Evolutionary conservation across 371 early-diverging fungal species (phyloP), one percentile per base, ranked within the genome.

Genomic region (Mucor lusitanicus): DNA sequence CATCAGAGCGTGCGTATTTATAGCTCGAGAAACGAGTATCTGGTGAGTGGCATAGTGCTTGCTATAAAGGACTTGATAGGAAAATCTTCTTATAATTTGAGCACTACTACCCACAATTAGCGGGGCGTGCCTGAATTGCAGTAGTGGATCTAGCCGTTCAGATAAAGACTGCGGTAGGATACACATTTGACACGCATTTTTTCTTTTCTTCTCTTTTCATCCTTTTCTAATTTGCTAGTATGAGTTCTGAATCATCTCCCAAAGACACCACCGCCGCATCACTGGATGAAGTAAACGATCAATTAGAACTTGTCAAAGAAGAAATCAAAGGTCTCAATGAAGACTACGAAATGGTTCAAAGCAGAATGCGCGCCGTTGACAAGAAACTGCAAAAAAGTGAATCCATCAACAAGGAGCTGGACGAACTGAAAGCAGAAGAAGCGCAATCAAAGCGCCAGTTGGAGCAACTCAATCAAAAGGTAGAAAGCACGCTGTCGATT

Each of bases 121-220:
- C 35, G 11, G n/a, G 33, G 8, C 12, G 25, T 25, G 12, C 50
- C 12, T 23, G 50, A 50, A 50, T 25, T 21, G 25, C 46, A 30
- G n/a, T n/a, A n/a, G n/a, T n/a, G n/a, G n/a, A n/a, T n/a, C n/a
- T n/a, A n/a, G n/a, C n/a, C n/a, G n/a, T n/a, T n/a, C n/a, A n/a
- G n/a, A n/a, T n/a, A n/a, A 50, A 50, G 50, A 50, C 50, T 50
- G 50, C 50, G 50, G 12, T 50, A n/a, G n/a, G n/a, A n/a, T n/a
- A n/a, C n/a, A 50, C 21, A 19, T 50, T 50, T 50, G 25, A 23
- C n/a, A 8, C 23, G 0, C 23, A 23, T 50, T 19, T 50, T 50
- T 6, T 50, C 25, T 23, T 11, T 25, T 23, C 0, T 19, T 50
- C 13, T 50, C 23, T 50, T 50, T 50, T 50, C 12, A 0, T 50